Conservation (phyloP, 2,329 filamentous ascomycete species). For the Neonectria neomacrospora region DNA sequence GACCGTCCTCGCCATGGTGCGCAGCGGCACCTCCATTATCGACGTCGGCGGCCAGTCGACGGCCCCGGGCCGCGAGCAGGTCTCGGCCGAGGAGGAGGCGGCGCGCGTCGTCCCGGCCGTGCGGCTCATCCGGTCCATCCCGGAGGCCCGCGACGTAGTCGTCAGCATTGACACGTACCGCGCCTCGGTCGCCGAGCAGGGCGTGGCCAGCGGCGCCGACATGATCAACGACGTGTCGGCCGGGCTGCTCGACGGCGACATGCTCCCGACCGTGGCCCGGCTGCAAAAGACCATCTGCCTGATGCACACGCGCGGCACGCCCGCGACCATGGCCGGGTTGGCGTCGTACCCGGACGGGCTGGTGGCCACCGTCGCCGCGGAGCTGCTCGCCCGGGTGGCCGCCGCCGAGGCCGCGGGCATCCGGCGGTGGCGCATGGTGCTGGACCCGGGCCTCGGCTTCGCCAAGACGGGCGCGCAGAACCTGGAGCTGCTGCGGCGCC, state of each 20-base stretch:
- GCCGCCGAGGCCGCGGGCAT: slow-evolving; percentile 85
- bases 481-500: slow-evolving; percentile 76
- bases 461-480: slow-evolving; percentile 88
- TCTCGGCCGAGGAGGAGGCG: slow-evolving; percentile 79
- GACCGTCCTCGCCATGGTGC: slow-evolving; percentile 71
- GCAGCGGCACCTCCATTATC: slow-evolving; percentile 81
- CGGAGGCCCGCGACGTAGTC: slow-evolving; percentile 70
- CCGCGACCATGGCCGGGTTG: slow-evolving; percentile 79
- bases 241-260: slow-evolving; percentile 79
- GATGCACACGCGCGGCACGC: slow-evolving; percentile 95
- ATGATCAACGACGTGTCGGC: slow-evolving; percentile 96
- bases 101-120: slow-evolving; percentile 84
- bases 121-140: slow-evolving; percentile 73
- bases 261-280: slow-evolving; percentile 83
- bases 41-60: slow-evolving; percentile 96
- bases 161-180: slow-evolving; percentile 96
- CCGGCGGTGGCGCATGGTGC: slow-evolving; percentile 90
- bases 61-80: slow-evolving; percentile 76
- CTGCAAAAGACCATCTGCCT: slow-evolving; percentile 83
- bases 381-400: slow-evolving; percentile 75
- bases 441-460: slow-evolving; percentile 95
- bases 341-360: slow-evolving; percentile 77
- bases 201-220: slow-evolving; percentile 82
- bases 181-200: slow-evolving; percentile 80
- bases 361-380: slow-evolving; percentile 70